Evolutionary conservation across 2,329 filamentous ascomycete genomes (phyloP).

Genomic region (Elsinoe perseae): DNA sequence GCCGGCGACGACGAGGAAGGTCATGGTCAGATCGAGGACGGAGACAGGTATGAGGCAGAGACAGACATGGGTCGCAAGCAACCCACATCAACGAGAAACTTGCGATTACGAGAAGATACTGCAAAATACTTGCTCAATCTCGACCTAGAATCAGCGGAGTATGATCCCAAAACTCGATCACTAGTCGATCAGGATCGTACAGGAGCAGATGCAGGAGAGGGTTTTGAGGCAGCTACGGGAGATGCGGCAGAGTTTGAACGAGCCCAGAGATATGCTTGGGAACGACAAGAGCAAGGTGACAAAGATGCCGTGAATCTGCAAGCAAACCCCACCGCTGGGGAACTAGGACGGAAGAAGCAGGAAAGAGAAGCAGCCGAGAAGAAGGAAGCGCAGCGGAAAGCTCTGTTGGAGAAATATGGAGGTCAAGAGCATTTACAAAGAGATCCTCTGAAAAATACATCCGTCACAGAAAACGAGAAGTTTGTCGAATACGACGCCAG

Average conservation of each 20-base stretch:
- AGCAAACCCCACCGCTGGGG: constrained; percentile 91
- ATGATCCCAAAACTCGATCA: constrained; percentile 90
- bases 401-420: constrained; percentile 76
- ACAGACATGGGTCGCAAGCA: constrained; percentile 95
- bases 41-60: constrained; percentile 76
- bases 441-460: constrained; percentile 51
- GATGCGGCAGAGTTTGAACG: constrained; percentile 89
- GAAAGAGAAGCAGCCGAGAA: constrained; percentile 63
- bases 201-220: constrained; percentile 81
- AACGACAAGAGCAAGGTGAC: constrained; percentile 75
- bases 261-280: constrained; percentile 88
- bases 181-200: constrained; percentile 77
- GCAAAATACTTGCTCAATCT: constrained; percentile 94
- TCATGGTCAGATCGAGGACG: constrained; percentile 45
- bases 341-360: constrained; percentile 74
- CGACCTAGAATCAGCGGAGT: constrained; percentile 92
- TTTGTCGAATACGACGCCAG: constrained; percentile 94
- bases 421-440: constrained; percentile 55
- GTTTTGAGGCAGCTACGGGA: constrained; percentile 79
- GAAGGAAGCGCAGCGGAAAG: constrained; percentile 59
- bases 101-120: constrained; percentile 90
- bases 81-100: constrained; percentile 79
- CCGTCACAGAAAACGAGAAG: constrained; percentile 70
- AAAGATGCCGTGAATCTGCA: constrained; percentile 81
- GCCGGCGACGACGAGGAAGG: constrained; percentile 36